Evolutionary conservation across 73 alveolate species (phyloP), one percentile per base, ranked within the genome.

Genomic region (Paramecium caudatum): DNA sequence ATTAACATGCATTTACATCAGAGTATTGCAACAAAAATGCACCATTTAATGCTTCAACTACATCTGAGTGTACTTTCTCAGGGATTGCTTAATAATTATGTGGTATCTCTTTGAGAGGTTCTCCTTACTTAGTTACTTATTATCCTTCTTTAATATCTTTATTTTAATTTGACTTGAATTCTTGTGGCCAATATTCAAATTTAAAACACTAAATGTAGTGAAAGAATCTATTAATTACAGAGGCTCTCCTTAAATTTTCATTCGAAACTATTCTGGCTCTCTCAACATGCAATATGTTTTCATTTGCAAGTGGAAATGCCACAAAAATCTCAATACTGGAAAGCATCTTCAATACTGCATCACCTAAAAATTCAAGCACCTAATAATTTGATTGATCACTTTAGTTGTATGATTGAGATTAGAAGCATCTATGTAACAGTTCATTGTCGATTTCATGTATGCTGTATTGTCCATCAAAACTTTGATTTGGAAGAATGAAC

Each of bases 361-460:
- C 93, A 15, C 93, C 93, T 17, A 74, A 27, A n/a, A 69, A 55
- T 46, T 88, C 93, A 43, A 88, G 27, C 1, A 47, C 43, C 33
- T 88, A 83, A 70, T 88, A 88, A 74, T 88, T 88, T 13, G 82
- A 19, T 19, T 15, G 21, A 41, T 88, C 86, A 25, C 80, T 83
- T 19, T 19, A 74, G 39, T 74, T 74, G 15, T 13, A 74, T 19
- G 49, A 74, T 21, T 74, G 27, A 5, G 88, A 37, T 41, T 74
- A 34, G 10, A 74, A 74, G 43, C 69, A 36, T n/a, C 19, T 19
- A 16, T 39, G 8, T 21, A 74, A 27, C 3, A 74, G 21, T 30
- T 36, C 83, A 65, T 65, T 36, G 1, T 65, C 83, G 6, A 65
- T 65, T 12, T 65, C 50, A 65, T 55, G 80, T 5, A 55, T 55